phyloP scores from a whole-genome alignment of 164 flowering plant species.

The Tinospora cordifolia region DNA sequence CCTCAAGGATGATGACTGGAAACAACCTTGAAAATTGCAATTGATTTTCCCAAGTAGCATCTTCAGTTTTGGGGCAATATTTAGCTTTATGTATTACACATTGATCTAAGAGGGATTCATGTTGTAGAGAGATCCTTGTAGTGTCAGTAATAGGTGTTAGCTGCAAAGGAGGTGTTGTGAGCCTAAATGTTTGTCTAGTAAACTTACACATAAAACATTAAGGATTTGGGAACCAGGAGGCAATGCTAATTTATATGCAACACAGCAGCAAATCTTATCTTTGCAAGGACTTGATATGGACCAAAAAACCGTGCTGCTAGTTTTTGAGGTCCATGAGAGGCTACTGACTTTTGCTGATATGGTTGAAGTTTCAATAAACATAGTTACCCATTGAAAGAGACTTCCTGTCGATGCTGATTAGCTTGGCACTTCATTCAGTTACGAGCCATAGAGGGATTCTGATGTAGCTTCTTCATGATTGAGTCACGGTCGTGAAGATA shows the following conservation, averaged over 20 bases:
- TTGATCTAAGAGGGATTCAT: background rate
- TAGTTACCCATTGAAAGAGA: background rate
- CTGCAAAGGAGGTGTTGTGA: background rate
- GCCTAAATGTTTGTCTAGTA: background rate
- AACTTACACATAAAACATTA: background rate
- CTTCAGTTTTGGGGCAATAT: too few species aligned
- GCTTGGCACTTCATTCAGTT: background rate
- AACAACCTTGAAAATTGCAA: too few species aligned
- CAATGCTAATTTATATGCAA: background rate
- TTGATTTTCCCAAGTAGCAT: too few species aligned
- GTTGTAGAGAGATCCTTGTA: too few species aligned
- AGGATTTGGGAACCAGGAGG: background rate
- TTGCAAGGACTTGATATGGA: background rate
- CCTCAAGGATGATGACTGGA: too few species aligned
- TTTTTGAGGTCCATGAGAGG: background rate
- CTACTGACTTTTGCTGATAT: background rate
- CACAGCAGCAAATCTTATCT: background rate
- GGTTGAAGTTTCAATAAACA: background rate
- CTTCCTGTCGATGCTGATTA: background rate
- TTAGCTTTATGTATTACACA: background rate
- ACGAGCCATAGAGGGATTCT: background rate
- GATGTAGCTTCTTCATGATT: background rate
- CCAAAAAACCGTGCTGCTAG: background rate
- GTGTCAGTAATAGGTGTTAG: too few species aligned
- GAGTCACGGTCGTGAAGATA: too few species aligned